Base-by-base conservation (phyloP, 371 early-diverging fungal genomes). In the Actinomortierella wolfii region DNA sequence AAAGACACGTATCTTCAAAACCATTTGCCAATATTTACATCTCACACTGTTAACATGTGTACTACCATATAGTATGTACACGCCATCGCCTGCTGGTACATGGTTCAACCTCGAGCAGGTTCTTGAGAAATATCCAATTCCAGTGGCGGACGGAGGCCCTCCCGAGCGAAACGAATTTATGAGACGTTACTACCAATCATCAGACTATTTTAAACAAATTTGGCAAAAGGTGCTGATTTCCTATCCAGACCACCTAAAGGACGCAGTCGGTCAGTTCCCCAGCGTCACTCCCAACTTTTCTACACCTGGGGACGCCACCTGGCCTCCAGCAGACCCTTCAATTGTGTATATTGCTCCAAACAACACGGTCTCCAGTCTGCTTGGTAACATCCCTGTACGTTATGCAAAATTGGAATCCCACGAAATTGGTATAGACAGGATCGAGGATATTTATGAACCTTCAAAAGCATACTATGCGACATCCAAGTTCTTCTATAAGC, bases 321-420 rank as follows among this genome's bases (percentile, higher is more conserved):
- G 73, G 73, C 73, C 73, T 3, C 62, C 73, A 3, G n/a, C 51
- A 20, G 39, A 71, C 17, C 25, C 63, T 34, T 58, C 47, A 11
- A 56, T 71, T 39, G 44, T 56, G 18, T 71, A 61, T 51, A 61
- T 62, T 18, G 26, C 23, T 11, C 51, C 34, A 0, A 21, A 51
- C 28, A 51, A 51, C 51, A 28, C 52, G n/a, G 69, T 60, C 20
- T 53, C 64, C 3, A 66, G 67, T 14, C 50, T 71, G 25, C 25
- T 71, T 21, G 73, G 67, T 6, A 62, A 58, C 15, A 62, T 71
- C 11, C 67, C 67, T 3, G 51, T 62, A 2, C 66, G 67, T 3
- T 71, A 62, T 21, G 34, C 34, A 34, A 34, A 34, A 6, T 34
- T 34, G 4, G 11, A 11, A 34, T 34, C 34, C 34, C 4, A 6